These are phyloP conservation scores for Fonsecaea erecta DNA, from an alignment of 2,329 filamentous ascomycete genomes.

Conservation along the genomic window DNA sequence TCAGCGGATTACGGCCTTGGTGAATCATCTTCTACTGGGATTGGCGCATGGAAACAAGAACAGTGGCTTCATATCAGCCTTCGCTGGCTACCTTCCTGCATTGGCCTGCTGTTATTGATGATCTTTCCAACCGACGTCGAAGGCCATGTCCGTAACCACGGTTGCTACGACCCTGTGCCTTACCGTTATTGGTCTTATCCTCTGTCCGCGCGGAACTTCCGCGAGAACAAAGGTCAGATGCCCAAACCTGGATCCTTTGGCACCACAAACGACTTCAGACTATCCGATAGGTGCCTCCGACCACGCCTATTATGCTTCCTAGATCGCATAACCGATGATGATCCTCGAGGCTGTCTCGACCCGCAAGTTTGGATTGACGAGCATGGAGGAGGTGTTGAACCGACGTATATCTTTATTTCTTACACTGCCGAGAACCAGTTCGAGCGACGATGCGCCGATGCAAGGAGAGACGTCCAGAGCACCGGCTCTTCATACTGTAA, in stretches of 20 bases:
- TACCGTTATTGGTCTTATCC: conserved; percentile 26
- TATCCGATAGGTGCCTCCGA: conserved; percentile 16
- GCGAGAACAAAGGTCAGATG: conserved; percentile 22
- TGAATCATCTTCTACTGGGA: background rate
- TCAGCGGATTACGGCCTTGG: background rate
- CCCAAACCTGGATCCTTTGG: background rate
- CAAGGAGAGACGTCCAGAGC: conserved; percentile 10
- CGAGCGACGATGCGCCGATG: conserved; percentile 15
- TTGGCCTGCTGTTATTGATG: conserved; percentile 22
- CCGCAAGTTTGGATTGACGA: conserved; percentile 17
- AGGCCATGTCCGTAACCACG: conserved; percentile 26
- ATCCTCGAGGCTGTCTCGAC: conserved; percentile 16
- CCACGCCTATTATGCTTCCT: conserved; percentile 25
- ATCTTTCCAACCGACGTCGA: conserved; percentile 15
- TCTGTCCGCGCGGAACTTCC: conserved; percentile 20
- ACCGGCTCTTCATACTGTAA: conserved; percentile 14
- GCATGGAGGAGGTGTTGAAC: conserved; percentile 18
- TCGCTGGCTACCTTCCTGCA: conserved; percentile 27
- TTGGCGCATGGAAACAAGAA: conserved; percentile 13
- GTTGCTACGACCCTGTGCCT: conserved; percentile 22
- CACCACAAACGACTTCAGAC: conserved; percentile 11
- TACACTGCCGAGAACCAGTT: conserved; percentile 30
- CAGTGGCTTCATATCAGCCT: conserved; percentile 22
- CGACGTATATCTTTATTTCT: conserved; percentile 26
- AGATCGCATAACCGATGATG: conserved; percentile 9